phyloP scores from a whole-genome alignment of 2,329 filamentous ascomycete species.

The Cucurbitaria berberidis region DNA sequence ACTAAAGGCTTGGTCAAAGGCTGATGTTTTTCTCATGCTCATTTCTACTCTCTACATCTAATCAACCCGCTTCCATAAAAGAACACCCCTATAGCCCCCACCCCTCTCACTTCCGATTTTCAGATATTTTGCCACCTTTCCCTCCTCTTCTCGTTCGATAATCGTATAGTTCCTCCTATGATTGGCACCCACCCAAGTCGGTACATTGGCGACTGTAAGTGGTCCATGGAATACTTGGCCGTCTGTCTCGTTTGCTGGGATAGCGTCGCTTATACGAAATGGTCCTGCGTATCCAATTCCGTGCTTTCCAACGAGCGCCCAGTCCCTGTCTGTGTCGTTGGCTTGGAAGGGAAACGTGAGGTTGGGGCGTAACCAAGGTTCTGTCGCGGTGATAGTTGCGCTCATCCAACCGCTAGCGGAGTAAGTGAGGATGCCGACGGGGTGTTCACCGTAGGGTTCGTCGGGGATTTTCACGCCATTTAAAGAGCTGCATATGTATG shows the following conservation, averaged over 20 bases:
- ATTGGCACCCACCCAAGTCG: slow-evolving; percentile 27
- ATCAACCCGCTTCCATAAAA: slow-evolving; percentile 34
- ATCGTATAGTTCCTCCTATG: slow-evolving; percentile 34
- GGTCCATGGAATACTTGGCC: slow-evolving; percentile 38
- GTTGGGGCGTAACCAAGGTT: slow-evolving; percentile 25
- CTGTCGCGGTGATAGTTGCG: slow-evolving; percentile 37
- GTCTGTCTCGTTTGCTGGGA: slow-evolving; percentile 22
- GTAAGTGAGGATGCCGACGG: slow-evolving; percentile 39
- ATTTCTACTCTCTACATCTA: no score
- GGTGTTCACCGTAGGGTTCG: slow-evolving; percentile 24
- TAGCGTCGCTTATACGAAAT: slow-evolving; percentile 16
- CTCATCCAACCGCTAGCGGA: slow-evolving; percentile 31
- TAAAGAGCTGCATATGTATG: slow-evolving; percentile 10
- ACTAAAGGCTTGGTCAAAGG: no score
- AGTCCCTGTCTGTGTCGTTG: slow-evolving; percentile 31
- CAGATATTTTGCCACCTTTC: slow-evolving; percentile 15
- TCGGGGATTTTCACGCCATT: slow-evolving; percentile 31
- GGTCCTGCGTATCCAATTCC: slow-evolving; percentile 37
- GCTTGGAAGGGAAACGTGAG: slow-evolving; percentile 30
- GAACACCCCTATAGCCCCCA: slow-evolving; percentile 24
- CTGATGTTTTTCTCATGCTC: no score
- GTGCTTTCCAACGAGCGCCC: slow-evolving; percentile 39
- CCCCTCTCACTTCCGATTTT: slow-evolving; percentile 34
- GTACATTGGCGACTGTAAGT: slow-evolving; percentile 33
- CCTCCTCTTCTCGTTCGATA: slow-evolving; percentile 18